These are phyloP conservation scores for Arthrobotrys sphaeroides DNA, from an alignment of 2,329 filamentous ascomycete species.

Conservation along the genomic window DNA sequence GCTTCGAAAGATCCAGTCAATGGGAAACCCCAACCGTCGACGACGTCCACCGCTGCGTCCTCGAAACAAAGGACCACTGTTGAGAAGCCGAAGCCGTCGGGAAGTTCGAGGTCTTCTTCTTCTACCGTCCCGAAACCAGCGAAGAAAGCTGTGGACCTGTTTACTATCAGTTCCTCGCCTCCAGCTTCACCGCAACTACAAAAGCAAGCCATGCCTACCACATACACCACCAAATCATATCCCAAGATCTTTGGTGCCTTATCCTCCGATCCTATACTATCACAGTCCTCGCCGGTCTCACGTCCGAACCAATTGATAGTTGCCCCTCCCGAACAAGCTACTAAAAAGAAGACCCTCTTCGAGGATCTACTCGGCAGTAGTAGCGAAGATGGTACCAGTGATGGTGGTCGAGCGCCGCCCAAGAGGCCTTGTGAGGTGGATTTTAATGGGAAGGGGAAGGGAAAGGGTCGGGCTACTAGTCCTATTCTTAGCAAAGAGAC, in stretches of 20 bases:
- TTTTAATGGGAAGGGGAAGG: conserved; percentile 37
- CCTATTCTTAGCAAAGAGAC: conserved; percentile 3
- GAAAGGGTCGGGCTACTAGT: conserved; percentile 15
- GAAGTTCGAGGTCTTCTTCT: not conserved
- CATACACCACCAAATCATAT: conserved; percentile 10
- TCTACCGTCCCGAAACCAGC: not conserved
- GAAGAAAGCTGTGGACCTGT: conserved; percentile 19
- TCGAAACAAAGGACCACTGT: not conserved
- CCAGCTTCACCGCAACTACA: conserved; percentile 12
- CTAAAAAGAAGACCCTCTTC: conserved; percentile 12
- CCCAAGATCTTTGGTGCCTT: conserved; percentile 39
- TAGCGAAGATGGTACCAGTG: conserved; percentile 25
- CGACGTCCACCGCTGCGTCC: not conserved
- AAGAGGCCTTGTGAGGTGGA: not conserved
- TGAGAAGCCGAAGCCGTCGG: not conserved
- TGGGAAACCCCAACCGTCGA: not conserved
- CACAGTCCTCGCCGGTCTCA: conserved; percentile 39
- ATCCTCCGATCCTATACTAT: conserved; percentile 44
- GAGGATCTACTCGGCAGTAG: conserved; percentile 4
- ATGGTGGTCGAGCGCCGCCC: not conserved
- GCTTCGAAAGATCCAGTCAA: not conserved
- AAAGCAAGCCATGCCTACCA: not conserved
- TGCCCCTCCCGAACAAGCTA: not conserved
- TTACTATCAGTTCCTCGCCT: conserved; percentile 41
- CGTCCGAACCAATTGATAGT: not conserved